Conservation (phyloP, 768 basidiomycete genomes). For the Cantharellus cinnabarinus region DNA sequence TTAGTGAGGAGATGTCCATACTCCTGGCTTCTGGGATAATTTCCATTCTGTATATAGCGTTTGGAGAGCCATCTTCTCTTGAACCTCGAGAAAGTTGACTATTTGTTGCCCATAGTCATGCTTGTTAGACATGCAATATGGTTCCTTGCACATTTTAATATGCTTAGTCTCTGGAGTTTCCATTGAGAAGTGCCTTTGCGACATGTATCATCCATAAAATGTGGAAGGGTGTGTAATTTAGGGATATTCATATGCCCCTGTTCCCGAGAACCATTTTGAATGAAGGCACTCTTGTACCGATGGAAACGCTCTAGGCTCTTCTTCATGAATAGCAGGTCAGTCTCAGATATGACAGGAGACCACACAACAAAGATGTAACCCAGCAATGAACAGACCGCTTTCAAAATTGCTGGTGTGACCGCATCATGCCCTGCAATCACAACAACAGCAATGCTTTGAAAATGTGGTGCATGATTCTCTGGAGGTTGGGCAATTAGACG, state of each 20-base stretch:
- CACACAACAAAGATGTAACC: not conserved
- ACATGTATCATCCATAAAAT: not conserved
- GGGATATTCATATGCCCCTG: not conserved
- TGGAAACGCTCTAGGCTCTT: not conserved
- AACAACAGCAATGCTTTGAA: not conserved
- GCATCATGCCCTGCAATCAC: not conserved
- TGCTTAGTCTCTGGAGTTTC: not conserved
- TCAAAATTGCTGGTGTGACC: not conserved
- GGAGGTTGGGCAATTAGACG: not conserved
- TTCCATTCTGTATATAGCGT: too few relatives aligned
- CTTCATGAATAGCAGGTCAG: not conserved
- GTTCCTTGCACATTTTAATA: not conserved
- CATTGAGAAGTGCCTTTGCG: not conserved
- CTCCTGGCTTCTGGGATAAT: too few relatives aligned
- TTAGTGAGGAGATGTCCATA: too few relatives aligned
- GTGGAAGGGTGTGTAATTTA: not conserved
- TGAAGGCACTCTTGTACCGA: not conserved
- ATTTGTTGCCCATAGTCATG: not conserved
- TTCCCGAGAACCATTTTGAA: not conserved
- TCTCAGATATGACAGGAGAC: not conserved
- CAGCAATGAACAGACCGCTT: not conserved
- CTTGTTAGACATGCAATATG: slow-evolving; percentile 2
- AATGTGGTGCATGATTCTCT: not conserved
- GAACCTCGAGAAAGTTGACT: not conserved
- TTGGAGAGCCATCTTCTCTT: not conserved